Conservation (phyloP, 441 rosid genomes). For the Francoa sonchifolia region DNA sequence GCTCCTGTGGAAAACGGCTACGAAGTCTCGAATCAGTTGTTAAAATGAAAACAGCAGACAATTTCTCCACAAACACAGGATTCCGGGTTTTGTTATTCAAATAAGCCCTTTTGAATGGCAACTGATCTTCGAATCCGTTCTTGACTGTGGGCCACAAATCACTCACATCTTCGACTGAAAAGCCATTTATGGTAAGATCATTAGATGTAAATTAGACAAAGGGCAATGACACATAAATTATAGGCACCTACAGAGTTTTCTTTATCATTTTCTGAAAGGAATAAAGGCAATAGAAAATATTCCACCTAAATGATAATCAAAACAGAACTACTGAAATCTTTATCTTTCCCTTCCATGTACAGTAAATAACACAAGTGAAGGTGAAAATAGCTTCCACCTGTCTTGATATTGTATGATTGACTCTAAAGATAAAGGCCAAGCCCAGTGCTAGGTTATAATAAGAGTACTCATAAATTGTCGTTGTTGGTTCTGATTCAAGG, state of each 20-base stretch:
- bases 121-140: slow-evolving; percentile 49
- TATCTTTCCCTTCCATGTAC: too few species aligned
- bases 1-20: slow-evolving; percentile 91
- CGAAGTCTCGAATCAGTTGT: slow-evolving; percentile 92
- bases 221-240: slow-evolving; percentile 1
- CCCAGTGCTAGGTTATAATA: too few species aligned
- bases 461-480: too few species aligned
- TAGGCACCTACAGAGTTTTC: background rate
- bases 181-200: slow-evolving; percentile 3
- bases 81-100: slow-evolving; percentile 90
- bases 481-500: too few species aligned
- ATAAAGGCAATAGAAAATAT: background rate
- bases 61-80: slow-evolving; percentile 61
- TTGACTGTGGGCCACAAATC: slow-evolving; percentile 86
- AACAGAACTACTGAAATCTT: too few species aligned
- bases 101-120: slow-evolving; percentile 64
- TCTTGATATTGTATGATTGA: too few species aligned
- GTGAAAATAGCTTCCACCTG: too few species aligned
- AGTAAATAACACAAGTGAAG: too few species aligned
- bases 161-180: slow-evolving; percentile 87
- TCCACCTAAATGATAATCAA: too few species aligned
- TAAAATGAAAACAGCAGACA: slow-evolving; percentile 70
- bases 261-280: too few species aligned
- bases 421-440: too few species aligned
- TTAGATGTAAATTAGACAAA: slow-evolving; percentile 5